Base-by-base conservation (phyloP, 176 grass and related monocot species). In the Paspalum vaginatum region DNA sequence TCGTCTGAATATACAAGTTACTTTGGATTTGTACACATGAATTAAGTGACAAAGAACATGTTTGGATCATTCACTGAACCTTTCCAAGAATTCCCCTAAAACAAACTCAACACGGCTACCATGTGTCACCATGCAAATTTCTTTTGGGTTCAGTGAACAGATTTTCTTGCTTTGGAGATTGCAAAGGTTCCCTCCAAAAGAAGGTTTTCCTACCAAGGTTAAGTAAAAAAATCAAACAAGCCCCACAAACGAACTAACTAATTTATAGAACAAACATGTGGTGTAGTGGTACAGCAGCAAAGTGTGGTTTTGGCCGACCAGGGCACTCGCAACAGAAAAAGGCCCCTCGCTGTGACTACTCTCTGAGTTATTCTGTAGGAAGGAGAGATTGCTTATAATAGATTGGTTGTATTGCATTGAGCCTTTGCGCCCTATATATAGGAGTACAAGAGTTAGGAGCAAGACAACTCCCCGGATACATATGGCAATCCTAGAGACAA, bases 151-250 rank as follows among this genome's bases (percentile, higher is more conserved):
- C 13, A 37, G 25, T 51, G 17, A 53, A 16, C 20, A 72, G n/a
- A n/a, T n/a, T n/a, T 68, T 71, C 22, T 15, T 72, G 32, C 32
- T 32, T 32, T 32, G 58, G 24, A 27, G 58, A 61, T 24, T 61
- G n/a, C 12, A 27, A 61, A 61, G 4, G 26, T 25, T 38, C 59
- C 25, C 59, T 49, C 44, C 67, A 70, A 7, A 48, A 18, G 38
- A 67, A 67, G 39, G 40, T 66, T 66, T 66, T 65, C 62, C 63
- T 66, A n/a, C 38, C 38, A 66, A 66, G 9, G 17, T 66, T 42
- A 42, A 11, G 18, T 18, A 67, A 43, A n/a, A 39, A 66, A 66
- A 66, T 17, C 38, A 68, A 44, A 44, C 18, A 68, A 44, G 65
- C 9, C 39, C 9, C 39, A 44, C n/a, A 43, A 43, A 45, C 9